Evolutionary conservation across 306 rosid species (phyloP), one percentile per base, ranked within the genome.

Genomic region (Vigna hirtella): DNA sequence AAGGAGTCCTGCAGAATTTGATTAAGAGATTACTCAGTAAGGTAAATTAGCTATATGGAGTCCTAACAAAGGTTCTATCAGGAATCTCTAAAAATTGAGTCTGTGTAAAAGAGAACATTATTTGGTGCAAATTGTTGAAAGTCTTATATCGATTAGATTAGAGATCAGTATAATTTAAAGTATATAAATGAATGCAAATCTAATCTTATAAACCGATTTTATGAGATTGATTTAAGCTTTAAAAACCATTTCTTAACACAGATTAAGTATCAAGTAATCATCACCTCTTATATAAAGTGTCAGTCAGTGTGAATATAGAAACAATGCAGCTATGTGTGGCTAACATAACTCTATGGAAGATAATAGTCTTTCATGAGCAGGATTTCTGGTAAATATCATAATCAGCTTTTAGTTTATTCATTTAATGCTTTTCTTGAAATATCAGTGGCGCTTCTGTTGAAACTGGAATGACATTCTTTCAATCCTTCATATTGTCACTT

Each of bases 1-100:
- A 81, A 81, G 86, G 36, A 55, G 71, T 8, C 40, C 68, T 6
- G 64, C 66, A 52, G 88, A 83, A 59, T 7, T 87, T 34, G 82
- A 86, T 79, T 89, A 40, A 85, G 64, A 66, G 1, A 20, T 20
- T 67, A 40, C 16, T 52, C 45, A 66, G 6, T 55, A 22, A 43
- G 59, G 17, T 18, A 59, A 34, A 51, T 24, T 24, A 59, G 57
- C 36, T 68, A 67, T 48, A 20, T 6, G 15, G 49, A 32, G 13
- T 72, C 22, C 78, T 50, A 43, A 18, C 6, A n/a, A 74, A 48
- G 70, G 63, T 74, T 32, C 62, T 43, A 51, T 36, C 40, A 18
- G 59, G 49, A 72, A 62, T 81, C 43, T 76, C 16, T 61, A 61
- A 64, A 52, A 3, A 58, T 14, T 61, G 4, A 58, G 36, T 20